These are phyloP conservation scores for Chaetomium sp. DNA, from an alignment of 2,329 filamentous ascomycete species.

Conservation along the genomic window DNA sequence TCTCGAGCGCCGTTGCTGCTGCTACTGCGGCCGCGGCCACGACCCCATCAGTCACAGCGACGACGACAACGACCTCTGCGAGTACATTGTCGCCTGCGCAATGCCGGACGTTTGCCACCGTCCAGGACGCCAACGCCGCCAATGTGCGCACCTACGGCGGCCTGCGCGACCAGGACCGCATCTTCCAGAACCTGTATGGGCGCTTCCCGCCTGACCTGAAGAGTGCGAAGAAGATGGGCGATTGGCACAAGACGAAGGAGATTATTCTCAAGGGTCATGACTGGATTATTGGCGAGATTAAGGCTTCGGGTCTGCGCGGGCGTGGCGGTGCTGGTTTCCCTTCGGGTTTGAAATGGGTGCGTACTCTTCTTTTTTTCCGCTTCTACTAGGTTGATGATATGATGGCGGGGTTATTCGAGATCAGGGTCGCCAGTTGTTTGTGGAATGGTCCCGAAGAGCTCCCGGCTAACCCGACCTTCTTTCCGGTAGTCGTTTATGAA, in stretches of 20 bases:
- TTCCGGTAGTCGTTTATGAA: slow-evolving; percentile 89
- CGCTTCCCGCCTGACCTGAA: slow-evolving; percentile 87
- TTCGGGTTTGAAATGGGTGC: slow-evolving; percentile 97
- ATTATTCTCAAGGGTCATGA: slow-evolving; percentile 95
- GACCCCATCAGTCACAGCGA: slow-evolving; percentile 30
- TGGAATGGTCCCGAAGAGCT: background rate
- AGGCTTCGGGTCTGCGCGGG: slow-evolving; percentile 89
- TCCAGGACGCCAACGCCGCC: slow-evolving; percentile 62
- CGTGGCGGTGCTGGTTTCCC: slow-evolving; percentile 97
- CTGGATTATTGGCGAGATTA: slow-evolving; percentile 97
- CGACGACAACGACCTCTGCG: slow-evolving; percentile 36
- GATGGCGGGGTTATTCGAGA: no score
- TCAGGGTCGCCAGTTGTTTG: no score
- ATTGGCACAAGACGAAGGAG: slow-evolving; percentile 99
- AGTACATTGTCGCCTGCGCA: slow-evolving; percentile 31
- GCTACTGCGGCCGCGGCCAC: no score
- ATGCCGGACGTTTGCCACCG: slow-evolving; percentile 70
- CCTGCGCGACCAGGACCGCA: slow-evolving; percentile 92
- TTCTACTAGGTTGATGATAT: background rate
- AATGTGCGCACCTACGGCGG: slow-evolving; percentile 74
- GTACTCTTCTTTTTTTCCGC: slow-evolving; percentile 24
- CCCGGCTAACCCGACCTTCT: slow-evolving; percentile 19
- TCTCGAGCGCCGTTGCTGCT: slow-evolving; percentile 31
- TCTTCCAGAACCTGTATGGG: slow-evolving; percentile 98
- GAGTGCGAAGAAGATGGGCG: slow-evolving; percentile 94